Base-by-base conservation (phyloP, 2,329 filamentous ascomycete genomes). In the Penicillium psychrosexuale region DNA sequence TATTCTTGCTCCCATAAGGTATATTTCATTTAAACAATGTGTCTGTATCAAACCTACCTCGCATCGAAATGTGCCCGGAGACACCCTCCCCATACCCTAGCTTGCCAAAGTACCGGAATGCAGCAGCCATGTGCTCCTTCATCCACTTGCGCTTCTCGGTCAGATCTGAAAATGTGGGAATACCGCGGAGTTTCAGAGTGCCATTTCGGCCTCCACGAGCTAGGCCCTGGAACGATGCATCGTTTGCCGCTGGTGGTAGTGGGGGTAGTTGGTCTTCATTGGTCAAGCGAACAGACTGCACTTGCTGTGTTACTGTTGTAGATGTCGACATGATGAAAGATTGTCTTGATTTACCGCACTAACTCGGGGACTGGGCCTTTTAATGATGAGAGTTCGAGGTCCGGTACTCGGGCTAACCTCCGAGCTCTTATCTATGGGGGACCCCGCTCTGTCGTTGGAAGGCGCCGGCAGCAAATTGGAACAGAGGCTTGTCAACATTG, bases 61-160 rank as follows among this genome's bases (percentile, higher is more conserved):
- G 63, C 62, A 74, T 72, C 5, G 70, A 73, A 47, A 77, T 77
- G 61, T 77, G 75, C 1, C 74, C 74, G 1, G 73, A 74, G 9
- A 76, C 69, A 19, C 73, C 73, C 54, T 76, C 74, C 12, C 69
- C 70, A 44, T 73, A 75, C 1, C 73, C 74, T 39, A 69, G 57
- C 55, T 74, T 74, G 9, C 73, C 74, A 46, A 76, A 76, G 49
- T 71, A 71, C 0, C 74, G 70, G 45, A 76, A 74, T 4, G 73
- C 73, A 30, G 72, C 74, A 1, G 74, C 74, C 68, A 75, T 75
- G 44, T 76, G 74, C 55, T 80, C 77, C 63, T 82, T 83, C 59
- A 82, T 75, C 67, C 81, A 81, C 54, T 80, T 71, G 28, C 80
- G 75, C 59, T 82, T 74, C 49, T 77, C 69, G 9, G 73, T 68